These are phyloP conservation scores for Casuarina glauca DNA, from an alignment of 306 rosid genomes.

Conservation along the genomic window DNA sequence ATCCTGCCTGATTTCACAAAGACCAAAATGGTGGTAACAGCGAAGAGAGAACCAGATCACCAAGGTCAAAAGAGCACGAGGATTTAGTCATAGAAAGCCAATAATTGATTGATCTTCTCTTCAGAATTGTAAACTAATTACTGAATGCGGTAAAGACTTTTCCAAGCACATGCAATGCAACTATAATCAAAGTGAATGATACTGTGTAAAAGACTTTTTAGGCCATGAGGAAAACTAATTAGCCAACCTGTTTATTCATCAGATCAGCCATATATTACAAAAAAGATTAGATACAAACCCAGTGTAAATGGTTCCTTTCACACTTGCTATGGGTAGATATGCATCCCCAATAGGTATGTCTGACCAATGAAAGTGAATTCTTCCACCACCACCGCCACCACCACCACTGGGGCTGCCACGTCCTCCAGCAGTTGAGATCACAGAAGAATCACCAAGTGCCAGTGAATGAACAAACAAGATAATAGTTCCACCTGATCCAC, in stretches of 20 bases:
- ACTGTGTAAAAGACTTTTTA: not conserved
- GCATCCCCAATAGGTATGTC: slow-evolving; percentile 83
- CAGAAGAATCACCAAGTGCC: slow-evolving; percentile 64
- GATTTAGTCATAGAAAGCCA: slow-evolving; percentile 11
- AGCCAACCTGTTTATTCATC: slow-evolving; percentile 4
- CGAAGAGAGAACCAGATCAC: slow-evolving; percentile 5
- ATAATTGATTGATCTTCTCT: not conserved
- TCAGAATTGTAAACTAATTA: slow-evolving; percentile 6
- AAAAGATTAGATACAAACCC: slow-evolving; percentile 51
- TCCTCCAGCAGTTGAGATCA: slow-evolving; percentile 79
- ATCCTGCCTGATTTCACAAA: slow-evolving; percentile 8
- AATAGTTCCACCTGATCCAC: slow-evolving; percentile 98
- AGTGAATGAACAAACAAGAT: slow-evolving; percentile 69
- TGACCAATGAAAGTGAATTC: slow-evolving; percentile 97
- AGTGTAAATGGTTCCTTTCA: slow-evolving; percentile 66
- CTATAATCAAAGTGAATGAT: not conserved
- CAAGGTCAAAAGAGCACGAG: not conserved
- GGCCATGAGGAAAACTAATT: not conserved
- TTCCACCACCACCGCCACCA: slow-evolving; percentile 98
- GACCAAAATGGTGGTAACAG: not conserved
- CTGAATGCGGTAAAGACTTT: not conserved
- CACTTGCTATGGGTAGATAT: slow-evolving; percentile 74
- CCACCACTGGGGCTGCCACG: slow-evolving; percentile 83
- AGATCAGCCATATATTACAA: not conserved
- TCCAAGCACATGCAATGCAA: not conserved